phyloP scores from a whole-genome alignment of 768 basidiomycete genomes.

The Mrakia blollopis region DNA sequence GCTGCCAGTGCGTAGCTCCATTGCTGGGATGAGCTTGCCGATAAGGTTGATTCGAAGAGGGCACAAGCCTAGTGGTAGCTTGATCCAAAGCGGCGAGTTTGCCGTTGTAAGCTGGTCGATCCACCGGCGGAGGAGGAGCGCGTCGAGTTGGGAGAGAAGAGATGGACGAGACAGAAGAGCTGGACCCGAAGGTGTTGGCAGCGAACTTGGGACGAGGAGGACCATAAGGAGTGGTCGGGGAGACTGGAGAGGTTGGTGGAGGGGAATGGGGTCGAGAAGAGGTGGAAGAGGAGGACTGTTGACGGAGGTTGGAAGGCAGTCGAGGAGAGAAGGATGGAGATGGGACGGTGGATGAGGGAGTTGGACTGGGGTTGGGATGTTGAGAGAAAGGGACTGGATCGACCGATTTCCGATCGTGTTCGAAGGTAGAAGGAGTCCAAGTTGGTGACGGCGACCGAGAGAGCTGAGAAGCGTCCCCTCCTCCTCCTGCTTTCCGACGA shows the following conservation, averaged over 20 bases:
- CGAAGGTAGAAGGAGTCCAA: background rate
- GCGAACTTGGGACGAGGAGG: slow-evolving; percentile 13
- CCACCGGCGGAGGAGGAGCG: background rate
- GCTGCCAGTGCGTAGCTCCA: background rate
- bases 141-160: background rate
- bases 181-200: background rate
- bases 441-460: background rate
- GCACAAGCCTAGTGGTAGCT: background rate
- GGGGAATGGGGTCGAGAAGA: background rate
- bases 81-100: background rate
- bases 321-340: background rate
- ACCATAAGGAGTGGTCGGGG: background rate
- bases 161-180: background rate
- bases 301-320: background rate
- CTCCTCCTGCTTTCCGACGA: background rate
- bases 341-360: background rate
- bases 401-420: background rate
- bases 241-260: background rate
- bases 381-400: background rate
- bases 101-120: slow-evolving; percentile 1
- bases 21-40: slow-evolving; percentile 4
- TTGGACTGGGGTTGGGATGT: background rate
- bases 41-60: background rate
- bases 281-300: background rate
- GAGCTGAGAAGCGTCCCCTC: background rate